These are phyloP conservation scores for Helminthosporium solani DNA, from an alignment of 2,329 filamentous ascomycete genomes.

Conservation along the genomic window DNA sequence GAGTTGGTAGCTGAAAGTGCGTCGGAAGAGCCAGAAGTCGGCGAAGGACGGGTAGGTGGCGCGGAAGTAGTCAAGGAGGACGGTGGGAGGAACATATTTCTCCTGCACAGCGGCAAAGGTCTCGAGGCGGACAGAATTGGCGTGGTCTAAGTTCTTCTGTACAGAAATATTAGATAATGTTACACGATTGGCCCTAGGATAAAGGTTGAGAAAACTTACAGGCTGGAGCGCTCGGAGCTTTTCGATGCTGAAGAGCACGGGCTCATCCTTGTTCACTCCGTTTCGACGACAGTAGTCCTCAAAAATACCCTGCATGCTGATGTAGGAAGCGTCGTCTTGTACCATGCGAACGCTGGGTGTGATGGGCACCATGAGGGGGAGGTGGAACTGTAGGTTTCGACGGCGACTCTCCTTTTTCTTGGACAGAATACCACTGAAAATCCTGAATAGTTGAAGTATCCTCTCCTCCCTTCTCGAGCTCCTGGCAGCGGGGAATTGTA, in stretches of 20 bases:
- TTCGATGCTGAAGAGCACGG: conserved; percentile 92
- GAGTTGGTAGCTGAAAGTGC: conserved; percentile 94
- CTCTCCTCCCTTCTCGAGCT: conserved; percentile 93
- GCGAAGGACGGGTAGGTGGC: conserved; percentile 82
- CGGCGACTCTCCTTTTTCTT: conserved; percentile 95
- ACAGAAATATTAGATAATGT: conserved; percentile 11
- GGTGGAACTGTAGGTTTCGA: conserved; percentile 91
- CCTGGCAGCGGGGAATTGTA: conserved; percentile 90
- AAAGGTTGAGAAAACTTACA: conserved; percentile 20
- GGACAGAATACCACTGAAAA: conserved; percentile 87
- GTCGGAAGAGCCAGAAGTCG: conserved; percentile 98
- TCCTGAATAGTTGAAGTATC: conserved; percentile 93
- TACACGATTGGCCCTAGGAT: not conserved
- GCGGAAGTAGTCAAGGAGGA: conserved; percentile 88
- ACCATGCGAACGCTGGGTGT: conserved; percentile 94
- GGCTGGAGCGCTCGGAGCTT: conserved; percentile 71
- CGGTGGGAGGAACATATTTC: conserved; percentile 81
- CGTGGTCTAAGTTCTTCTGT: conserved; percentile 69
- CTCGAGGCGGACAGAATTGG: conserved; percentile 74
- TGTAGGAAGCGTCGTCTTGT: conserved; percentile 91
- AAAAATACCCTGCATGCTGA: conserved; percentile 90
- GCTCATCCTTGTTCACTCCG: conserved; percentile 89
- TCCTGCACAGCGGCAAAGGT: conserved; percentile 94
- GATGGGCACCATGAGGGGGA: conserved; percentile 92
- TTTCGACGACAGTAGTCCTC: conserved; percentile 92